These are phyloP conservation scores for Mycena capillaripes DNA, from an alignment of 768 basidiomycete species.

Conservation along the genomic window DNA sequence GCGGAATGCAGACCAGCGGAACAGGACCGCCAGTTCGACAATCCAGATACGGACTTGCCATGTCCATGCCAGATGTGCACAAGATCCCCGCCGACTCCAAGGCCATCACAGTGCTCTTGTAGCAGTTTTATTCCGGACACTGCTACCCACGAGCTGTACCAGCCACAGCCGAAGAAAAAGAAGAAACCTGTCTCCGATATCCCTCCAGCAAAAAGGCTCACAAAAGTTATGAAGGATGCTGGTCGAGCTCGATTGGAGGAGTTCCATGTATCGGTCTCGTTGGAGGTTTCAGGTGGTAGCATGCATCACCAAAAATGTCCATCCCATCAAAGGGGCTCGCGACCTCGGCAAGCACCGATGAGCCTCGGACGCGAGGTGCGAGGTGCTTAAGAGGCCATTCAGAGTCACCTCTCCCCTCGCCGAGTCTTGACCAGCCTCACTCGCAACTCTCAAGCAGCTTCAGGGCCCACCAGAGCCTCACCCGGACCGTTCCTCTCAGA, in stretches of 20 bases:
- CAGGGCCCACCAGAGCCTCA: too few species aligned
- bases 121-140: slow-evolving; percentile 1
- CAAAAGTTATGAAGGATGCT: slow-evolving; percentile 5
- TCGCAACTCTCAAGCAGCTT: too few species aligned
- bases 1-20: slow-evolving; percentile 5
- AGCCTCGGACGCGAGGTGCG: too few species aligned
- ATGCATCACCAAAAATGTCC: too few species aligned
- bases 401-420: too few species aligned
- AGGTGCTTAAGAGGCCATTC: too few species aligned
- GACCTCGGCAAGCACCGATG: too few species aligned
- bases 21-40: slow-evolving; percentile 7
- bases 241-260: neutral
- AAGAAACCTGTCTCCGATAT: neutral
- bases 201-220: neutral
- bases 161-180: neutral
- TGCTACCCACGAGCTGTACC: neutral
- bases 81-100: neutral
- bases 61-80: neutral
- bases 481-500: too few species aligned
- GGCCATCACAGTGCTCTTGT: neutral
- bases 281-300: neutral
- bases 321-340: too few species aligned
- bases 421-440: too few species aligned
- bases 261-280: neutral
- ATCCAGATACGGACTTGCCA: neutral